Base-by-base conservation (phyloP, 441 rosid genomes). In the Pelargonium australe region DNA sequence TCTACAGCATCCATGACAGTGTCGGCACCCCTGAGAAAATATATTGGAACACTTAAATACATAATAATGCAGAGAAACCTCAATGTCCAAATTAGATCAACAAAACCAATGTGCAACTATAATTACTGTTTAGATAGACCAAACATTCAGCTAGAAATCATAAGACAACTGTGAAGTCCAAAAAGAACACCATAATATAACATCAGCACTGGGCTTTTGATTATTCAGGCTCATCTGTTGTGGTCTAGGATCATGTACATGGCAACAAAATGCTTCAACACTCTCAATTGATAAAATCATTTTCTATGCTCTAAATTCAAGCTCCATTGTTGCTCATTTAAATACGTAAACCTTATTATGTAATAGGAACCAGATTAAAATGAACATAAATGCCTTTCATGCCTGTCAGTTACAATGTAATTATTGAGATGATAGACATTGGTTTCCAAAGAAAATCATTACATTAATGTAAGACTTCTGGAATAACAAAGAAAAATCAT, bases 1-100 rank as follows among this genome's bases (percentile, higher is more conserved):
- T 90, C 97, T 53, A 92, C 91, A 73, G 98, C 92, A 76, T 89
- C 94, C 88, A 81, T 79, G 75, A 84, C 84, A 19, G 87, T 86
- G 61, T 83, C 85, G 0, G 77, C 91, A 83, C 83, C 91, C 72
- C 95, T 92, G 80, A 81, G 81, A 23, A 49, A 75, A 31, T n/a
- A 66, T 20, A 69, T 63, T 63, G 16, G 12, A 63, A 74, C 53
- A 37, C 43, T 7, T 58, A 16, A 51, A 23, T 43, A 41, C 14
- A 17, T 45, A 47, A 62, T 0, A 28, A 13, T 31, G 13, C 10
- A 37, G 7, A 16, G 28, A 60, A 60, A 55, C 7, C 53, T n/a
- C 37, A 63, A 63, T 28, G 64, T 41, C 69, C 25, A 16, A 41
- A 41, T 61, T 20, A 61, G 64, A 61, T 11, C 5, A 23, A 2